Evolutionary conservation across 2,329 filamentous ascomycete species (phyloP), one percentile per base, ranked within the genome.

Genomic region (Fusarium equiseti): DNA sequence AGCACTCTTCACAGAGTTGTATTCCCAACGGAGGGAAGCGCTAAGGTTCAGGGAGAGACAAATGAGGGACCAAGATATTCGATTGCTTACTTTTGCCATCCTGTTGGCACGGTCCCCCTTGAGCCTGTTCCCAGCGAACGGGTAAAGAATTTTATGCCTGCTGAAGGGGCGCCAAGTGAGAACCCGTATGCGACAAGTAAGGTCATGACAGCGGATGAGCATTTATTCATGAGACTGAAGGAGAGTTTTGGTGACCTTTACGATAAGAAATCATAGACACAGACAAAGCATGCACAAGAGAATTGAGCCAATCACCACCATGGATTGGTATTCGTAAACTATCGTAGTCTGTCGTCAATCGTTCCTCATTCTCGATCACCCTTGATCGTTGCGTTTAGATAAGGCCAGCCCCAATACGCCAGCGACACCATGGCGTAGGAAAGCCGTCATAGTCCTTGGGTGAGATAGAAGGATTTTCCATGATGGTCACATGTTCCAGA

Each of bases 1-100:
- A 94, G 91, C 73, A 98, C 95, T 1, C 89, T 98, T 8, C 96
- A 98, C 78, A 86, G 95, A 13, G 96, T 98, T 31, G 89, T 95
- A 0, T 96, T 97, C 71, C 81, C 85, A 0, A 62, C 71, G 0
- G 74, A 69, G 9, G 75, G 69, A 16, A 63, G 63, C 8, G 59
- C 50, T 16, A 61, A 31, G 11, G 77, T 82, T 3, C 66, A 78
- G 3, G 85, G 83, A n/a, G 87, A 88, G 77, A 81, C 79, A 6
- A 84, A 81, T 32, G 73, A 77, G 1, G 86, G 85, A 27, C 83
- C 88, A 64, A 81, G 90, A 50, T 92, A 91, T 75, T 90, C 88
- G 12, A 89, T 92, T 68, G 90, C 87, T 9, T 92, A 88, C 79
- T 92, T 92, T 79, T 91, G 89, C 69, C 90, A 92, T 75, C 90